A percentile compares a stretch with the other conserved stretches of the same genome.
Conservation (phyloP, 768 basidiomycete genomes). For the Lactarius hatsudake region DNA sequence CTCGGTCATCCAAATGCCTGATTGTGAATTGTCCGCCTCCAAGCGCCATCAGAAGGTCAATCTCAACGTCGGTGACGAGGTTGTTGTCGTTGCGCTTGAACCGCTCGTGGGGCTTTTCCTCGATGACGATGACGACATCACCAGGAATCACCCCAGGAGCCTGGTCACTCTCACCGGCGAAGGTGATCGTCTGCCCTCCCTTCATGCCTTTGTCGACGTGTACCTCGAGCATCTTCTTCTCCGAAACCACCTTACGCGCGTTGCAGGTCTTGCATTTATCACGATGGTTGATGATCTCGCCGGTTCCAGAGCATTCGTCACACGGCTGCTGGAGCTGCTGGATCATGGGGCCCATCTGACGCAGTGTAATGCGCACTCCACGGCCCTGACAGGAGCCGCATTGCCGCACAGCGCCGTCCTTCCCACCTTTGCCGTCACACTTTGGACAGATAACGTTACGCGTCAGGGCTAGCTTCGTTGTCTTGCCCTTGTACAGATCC, state of each 20-base stretch:
- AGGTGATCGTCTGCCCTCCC: conserved; percentile 85
- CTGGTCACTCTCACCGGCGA: conserved; percentile 90
- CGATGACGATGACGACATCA: conserved; percentile 91
- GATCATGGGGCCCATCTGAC: conserved; percentile 99
- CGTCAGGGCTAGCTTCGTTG: conserved; percentile 94
- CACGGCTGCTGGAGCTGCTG: conserved; percentile 97
- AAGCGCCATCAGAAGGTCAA: conserved; percentile 91
- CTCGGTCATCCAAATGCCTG: conserved; percentile 92
- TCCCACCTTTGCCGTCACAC: conserved; percentile 96
- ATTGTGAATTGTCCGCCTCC: conserved; percentile 89
- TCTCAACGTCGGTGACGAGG: conserved; percentile 79
- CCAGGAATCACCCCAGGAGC: conserved; percentile 86
- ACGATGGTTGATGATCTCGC: conserved; percentile 91
- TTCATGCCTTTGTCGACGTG: conserved; percentile 99
- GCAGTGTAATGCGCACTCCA: conserved; percentile 85
- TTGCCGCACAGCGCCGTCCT: conserved; percentile 87
- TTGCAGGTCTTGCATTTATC: conserved; percentile 91
- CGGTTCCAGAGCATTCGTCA: conserved; percentile 89
- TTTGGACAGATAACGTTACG: conserved; percentile 91
- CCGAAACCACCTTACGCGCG: conserved; percentile 91
- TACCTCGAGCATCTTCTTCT: conserved; percentile 97
- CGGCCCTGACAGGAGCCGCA: conserved; percentile 83
- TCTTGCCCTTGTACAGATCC: conserved; percentile 98
- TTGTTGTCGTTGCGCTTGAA: conserved; percentile 90
- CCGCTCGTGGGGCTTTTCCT: conserved; percentile 86